A percentile compares a stretch with the other conserved stretches of the same genome.
phyloP scores from a whole-genome alignment of 441 rosid species.

The Isatis lusitanica region DNA sequence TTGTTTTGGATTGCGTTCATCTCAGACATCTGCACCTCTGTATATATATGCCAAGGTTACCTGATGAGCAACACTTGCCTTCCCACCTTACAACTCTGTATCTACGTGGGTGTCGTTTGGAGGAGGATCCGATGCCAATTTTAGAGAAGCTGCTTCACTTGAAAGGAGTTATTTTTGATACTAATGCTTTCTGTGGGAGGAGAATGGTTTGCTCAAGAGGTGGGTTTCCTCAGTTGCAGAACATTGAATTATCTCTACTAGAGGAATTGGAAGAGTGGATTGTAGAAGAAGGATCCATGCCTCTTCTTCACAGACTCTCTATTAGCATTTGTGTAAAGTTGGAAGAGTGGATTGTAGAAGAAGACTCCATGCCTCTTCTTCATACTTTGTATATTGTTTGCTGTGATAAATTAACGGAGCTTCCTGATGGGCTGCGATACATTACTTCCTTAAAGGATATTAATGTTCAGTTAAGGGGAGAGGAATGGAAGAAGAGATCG shows the following conservation, averaged over 20 bases:
- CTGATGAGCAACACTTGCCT: no score
- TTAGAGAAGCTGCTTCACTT: background rate
- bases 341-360: constrained; percentile 3
- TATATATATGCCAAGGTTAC: no score
- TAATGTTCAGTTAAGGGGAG: no score
- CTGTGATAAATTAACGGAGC: background rate
- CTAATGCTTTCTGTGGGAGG: constrained; percentile 2
- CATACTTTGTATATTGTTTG: background rate
- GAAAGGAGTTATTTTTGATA: no score
- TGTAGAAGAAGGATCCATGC: constrained; percentile 10
- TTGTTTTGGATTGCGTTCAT: no score
- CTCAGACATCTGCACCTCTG: no score
- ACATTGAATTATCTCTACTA: background rate
- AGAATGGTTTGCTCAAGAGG: background rate
- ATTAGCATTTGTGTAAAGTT: no score
- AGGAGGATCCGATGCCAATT: background rate
- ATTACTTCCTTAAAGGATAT: background rate
- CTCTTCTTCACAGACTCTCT: background rate
- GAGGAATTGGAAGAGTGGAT: background rate
- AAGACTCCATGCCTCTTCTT: constrained; percentile 1
- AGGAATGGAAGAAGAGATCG: background rate
- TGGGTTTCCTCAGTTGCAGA: constrained; percentile 1
- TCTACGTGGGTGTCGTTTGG: background rate
- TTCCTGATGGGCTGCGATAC: background rate
- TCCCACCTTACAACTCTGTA: background rate